These are phyloP conservation scores for Phoma herbarum DNA, from an alignment of 2,329 filamentous ascomycete genomes.

Conservation along the genomic window DNA sequence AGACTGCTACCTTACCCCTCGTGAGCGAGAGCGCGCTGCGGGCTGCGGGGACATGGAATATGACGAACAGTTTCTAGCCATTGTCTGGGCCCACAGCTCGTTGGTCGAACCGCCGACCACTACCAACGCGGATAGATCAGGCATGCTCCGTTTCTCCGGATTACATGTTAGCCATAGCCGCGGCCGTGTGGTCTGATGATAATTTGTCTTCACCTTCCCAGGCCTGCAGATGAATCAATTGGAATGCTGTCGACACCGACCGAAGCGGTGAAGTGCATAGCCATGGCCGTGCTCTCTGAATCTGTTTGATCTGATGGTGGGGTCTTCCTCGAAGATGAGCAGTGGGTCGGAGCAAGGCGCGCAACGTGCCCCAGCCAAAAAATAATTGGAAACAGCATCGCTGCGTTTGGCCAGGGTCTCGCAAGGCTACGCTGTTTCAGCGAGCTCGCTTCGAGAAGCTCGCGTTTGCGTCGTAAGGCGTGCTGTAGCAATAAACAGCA, in stretches of 20 bases:
- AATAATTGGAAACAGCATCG: constrained; percentile 3
- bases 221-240: background rate
- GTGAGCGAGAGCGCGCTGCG: constrained; percentile 22
- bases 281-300: no score
- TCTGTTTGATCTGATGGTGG: constrained; percentile 1
- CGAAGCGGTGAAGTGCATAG: no score
- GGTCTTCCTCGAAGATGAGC: constrained; percentile 1
- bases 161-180: constrained; percentile 30
- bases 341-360: constrained; percentile 10
- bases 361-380: constrained; percentile 4
- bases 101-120: constrained; percentile 25
- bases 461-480: constrained; percentile 2
- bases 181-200: constrained; percentile 25
- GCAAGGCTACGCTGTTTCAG: constrained; percentile 5
- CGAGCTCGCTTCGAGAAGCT: constrained; percentile 12
- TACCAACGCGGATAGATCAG: constrained; percentile 30
- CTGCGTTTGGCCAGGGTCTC: constrained; percentile 11
- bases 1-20: constrained; percentile 33
- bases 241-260: no score
- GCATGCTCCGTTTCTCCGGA: constrained; percentile 40
- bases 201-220: background rate
- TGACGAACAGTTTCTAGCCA: constrained; percentile 40
- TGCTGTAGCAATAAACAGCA: background rate
- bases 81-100: constrained; percentile 43
- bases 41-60: constrained; percentile 47